phyloP scores from a whole-genome alignment of 345 rosid species.

The Brassica nigra region DNA sequence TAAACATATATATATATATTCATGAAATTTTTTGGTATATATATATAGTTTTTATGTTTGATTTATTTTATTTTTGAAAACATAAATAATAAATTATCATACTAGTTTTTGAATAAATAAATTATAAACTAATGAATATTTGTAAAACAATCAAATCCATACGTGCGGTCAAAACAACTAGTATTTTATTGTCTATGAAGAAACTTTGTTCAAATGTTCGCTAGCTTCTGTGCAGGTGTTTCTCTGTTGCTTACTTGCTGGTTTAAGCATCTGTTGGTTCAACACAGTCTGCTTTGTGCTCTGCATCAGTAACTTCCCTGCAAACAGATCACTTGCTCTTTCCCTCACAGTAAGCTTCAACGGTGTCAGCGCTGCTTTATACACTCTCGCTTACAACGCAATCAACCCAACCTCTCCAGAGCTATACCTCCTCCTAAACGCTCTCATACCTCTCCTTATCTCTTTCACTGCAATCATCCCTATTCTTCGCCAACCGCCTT shows the following conservation, averaged over 20 bases:
- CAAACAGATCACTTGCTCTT: constrained; percentile 72
- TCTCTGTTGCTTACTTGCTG: constrained; percentile 76
- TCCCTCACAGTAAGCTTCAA: constrained; percentile 92
- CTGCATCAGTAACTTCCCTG: constrained; percentile 81
- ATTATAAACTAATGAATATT: too few relatives aligned
- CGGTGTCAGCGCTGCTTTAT: constrained; percentile 90
- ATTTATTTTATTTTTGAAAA: background rate
- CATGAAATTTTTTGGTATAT: too few relatives aligned
- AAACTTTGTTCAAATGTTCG: background rate
- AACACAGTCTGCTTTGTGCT: constrained; percentile 93
- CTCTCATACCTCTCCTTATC: constrained; percentile 63
- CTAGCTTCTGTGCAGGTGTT: constrained; percentile 55
- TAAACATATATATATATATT: too few relatives aligned
- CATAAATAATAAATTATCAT: too few relatives aligned
- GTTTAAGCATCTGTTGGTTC: constrained; percentile 96
- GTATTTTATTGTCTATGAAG: background rate
- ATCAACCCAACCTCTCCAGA: constrained; percentile 53
- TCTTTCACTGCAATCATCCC: constrained; percentile 67
- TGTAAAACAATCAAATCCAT: too few relatives aligned
- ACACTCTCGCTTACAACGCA: constrained; percentile 76
- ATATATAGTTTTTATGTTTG: too few relatives aligned
- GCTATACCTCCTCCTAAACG: constrained; percentile 78
- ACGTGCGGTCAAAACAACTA: too few relatives aligned
- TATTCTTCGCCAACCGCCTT: constrained; percentile 81
- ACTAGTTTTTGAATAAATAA: too few relatives aligned